phyloP scores from a whole-genome alignment of 306 rosid species.

The Cucumis hystrix region DNA sequence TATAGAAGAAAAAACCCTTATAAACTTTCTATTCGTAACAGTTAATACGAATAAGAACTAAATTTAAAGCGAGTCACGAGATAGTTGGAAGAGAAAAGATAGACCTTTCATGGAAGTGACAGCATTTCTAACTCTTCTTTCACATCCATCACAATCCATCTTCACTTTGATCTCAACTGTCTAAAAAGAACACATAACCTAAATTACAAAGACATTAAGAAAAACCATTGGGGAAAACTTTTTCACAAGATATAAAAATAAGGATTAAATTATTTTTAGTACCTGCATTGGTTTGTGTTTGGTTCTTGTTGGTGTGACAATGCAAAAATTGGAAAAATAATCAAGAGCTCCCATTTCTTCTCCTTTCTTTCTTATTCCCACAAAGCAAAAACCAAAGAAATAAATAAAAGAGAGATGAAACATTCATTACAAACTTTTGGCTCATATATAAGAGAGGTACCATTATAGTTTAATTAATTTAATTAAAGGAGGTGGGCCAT shows the following conservation, averaged over 20 bases:
- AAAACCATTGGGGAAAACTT: not conserved
- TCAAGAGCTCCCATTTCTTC: slow-evolving; percentile 74
- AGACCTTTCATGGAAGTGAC: slow-evolving; percentile 62
- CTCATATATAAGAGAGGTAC: not conserved
- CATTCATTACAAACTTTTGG: not conserved
- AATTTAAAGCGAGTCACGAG: not conserved
- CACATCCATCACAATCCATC: slow-evolving; percentile 43
- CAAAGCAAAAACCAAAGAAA: not conserved
- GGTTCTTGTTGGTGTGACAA: slow-evolving; percentile 27
- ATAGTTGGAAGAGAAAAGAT: not conserved
- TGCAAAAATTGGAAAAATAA: slow-evolving; percentile 62
- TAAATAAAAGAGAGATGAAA: not conserved
- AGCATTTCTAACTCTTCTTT: slow-evolving; percentile 63
- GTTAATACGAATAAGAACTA: not conserved
- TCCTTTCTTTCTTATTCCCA: not conserved
- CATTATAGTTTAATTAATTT: not conserved
- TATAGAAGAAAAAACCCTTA: not conserved
- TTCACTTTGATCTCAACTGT: slow-evolving; percentile 6
- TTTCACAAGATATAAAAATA: not conserved
- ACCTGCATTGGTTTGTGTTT: slow-evolving; percentile 89
- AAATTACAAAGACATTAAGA: not conserved
- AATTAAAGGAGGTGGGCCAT: not conserved
- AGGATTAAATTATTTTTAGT: not conserved
- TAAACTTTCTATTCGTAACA: not conserved
- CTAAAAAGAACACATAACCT: slow-evolving; percentile 15